These are phyloP conservation scores for Penicilliopsis zonata DNA, from an alignment of 495 filamentous ascomycete genomes.

Conservation along the genomic window DNA sequence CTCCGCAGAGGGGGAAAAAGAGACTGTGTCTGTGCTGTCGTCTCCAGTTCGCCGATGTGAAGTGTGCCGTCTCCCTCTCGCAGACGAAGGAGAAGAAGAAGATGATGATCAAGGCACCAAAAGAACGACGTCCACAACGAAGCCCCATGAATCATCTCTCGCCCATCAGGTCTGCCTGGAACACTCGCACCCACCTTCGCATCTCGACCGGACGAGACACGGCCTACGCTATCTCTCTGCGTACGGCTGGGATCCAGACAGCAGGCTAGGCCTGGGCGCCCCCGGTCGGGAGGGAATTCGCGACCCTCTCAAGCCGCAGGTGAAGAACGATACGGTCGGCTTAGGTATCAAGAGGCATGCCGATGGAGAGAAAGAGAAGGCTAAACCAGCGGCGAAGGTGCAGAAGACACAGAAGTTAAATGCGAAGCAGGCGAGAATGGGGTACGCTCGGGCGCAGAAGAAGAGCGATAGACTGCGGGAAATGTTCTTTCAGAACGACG, in stretches of 20 bases:
- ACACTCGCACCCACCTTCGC: constrained; percentile 77
- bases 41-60: constrained; percentile 26
- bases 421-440: constrained; percentile 55
- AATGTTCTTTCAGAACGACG: constrained; percentile 56
- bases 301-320: constrained; percentile 59
- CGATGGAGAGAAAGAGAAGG: constrained; percentile 20
- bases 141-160: constrained; percentile 56
- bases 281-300: constrained; percentile 56
- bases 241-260: constrained; percentile 84
- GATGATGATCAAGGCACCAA: constrained; percentile 1
- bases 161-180: constrained; percentile 71
- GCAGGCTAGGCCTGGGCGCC: constrained; percentile 58
- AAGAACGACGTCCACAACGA: constrained; percentile 3
- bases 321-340: constrained; percentile 65
- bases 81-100: constrained; percentile 1
- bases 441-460: constrained; percentile 46
- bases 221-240: constrained; percentile 64
- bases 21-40: constrained; percentile 10
- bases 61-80: constrained; percentile 47
- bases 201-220: constrained; percentile 64
- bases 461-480: constrained; percentile 49
- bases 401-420: constrained; percentile 49
- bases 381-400: constrained; percentile 20
- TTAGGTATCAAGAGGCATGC: constrained; percentile 37
- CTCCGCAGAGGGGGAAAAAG: not conserved